phyloP scores from a whole-genome alignment of 371 early-diverging fungal genomes.

The Saksenaea oblongispora region DNA sequence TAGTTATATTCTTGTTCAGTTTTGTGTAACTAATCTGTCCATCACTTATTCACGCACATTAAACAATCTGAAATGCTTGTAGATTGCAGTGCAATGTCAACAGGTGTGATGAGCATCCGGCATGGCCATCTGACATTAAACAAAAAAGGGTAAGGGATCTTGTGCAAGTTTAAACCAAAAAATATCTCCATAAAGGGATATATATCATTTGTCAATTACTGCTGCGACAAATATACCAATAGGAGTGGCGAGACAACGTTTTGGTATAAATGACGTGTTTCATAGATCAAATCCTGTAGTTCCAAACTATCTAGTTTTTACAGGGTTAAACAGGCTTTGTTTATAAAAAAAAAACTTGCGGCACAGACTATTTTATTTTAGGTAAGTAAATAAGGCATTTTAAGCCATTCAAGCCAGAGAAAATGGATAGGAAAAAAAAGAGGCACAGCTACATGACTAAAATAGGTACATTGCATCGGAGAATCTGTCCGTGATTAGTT shows the following conservation, averaged over 20 bases:
- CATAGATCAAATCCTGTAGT: not conserved
- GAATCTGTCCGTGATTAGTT: not conserved
- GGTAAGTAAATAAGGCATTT: not conserved
- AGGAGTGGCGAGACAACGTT: not conserved
- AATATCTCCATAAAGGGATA: not conserved
- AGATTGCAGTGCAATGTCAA: too few relatives aligned
- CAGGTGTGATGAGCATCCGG: not conserved
- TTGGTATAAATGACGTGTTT: not conserved
- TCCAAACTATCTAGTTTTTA: not conserved
- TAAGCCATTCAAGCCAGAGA: not conserved
- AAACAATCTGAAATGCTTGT: too few relatives aligned
- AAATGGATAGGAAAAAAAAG: not conserved
- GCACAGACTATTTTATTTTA: not conserved
- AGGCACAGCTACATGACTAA: not conserved
- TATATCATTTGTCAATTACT: not conserved
- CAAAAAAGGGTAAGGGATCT: not conserved
- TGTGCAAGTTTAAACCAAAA: not conserved
- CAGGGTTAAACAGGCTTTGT: not conserved
- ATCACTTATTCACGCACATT: too few relatives aligned
- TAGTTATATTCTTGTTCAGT: too few relatives aligned
- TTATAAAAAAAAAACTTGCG: not conserved
- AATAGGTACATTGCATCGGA: constrained; percentile 1
- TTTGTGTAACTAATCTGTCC: too few relatives aligned
- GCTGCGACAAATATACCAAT: not conserved
- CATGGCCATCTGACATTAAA: not conserved